Evolutionary conservation across 73 alveolate species (phyloP).

Genomic region (Durusdinium trenchii): DNA sequence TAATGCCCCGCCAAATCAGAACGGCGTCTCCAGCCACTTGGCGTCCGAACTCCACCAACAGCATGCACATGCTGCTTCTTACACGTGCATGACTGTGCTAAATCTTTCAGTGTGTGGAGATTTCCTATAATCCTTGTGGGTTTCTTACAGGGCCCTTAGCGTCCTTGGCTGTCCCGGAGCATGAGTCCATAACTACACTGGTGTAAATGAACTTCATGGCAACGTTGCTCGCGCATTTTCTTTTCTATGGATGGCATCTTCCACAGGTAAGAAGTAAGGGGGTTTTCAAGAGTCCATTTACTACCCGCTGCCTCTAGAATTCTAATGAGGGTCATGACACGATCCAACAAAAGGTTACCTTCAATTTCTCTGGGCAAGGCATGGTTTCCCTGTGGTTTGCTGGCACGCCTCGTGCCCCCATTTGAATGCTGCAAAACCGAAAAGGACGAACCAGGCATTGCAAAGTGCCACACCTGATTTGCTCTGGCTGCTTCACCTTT

Average conservation of each 20-base stretch:
- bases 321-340: not conserved
- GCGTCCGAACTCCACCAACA: not conserved
- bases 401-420: not conserved
- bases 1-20: conserved; percentile 21
- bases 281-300: conserved; percentile 5
- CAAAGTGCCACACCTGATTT: conserved; percentile 29
- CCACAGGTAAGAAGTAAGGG: not conserved
- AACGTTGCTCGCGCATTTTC: no score
- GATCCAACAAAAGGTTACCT: not conserved
- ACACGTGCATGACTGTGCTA: not conserved
- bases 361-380: not conserved
- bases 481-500: not conserved
- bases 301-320: not conserved
- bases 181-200: not conserved
- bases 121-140: not conserved
- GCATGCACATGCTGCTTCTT: not conserved
- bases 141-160: not conserved
- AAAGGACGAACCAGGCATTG: not conserved
- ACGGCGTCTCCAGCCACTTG: not conserved
- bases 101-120: not conserved
- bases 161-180: not conserved
- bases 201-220: not conserved
- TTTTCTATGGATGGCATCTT: not conserved
- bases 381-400: not conserved
- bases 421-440: not conserved